A percentile compares a stretch with the other conserved stretches of the same genome.
phyloP scores from a whole-genome alignment of 2,329 filamentous ascomycete species.

The Sphaerulina vaccinii region DNA sequence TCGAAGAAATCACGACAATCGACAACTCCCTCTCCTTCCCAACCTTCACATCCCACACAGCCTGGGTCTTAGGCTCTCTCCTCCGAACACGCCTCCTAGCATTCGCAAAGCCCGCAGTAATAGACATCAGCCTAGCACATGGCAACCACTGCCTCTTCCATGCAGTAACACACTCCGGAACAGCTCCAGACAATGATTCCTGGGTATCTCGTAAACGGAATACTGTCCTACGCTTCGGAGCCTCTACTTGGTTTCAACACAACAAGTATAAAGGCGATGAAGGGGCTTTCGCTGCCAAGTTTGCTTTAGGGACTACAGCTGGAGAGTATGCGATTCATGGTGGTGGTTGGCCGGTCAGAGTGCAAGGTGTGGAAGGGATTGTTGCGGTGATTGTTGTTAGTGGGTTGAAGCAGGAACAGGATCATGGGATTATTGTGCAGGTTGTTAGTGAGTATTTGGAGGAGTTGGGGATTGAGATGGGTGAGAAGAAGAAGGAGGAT shows the following conservation, averaged over 20 bases:
- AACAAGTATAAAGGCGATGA: slow-evolving; percentile 67
- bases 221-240: slow-evolving; percentile 69
- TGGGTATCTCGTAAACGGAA: slow-evolving; percentile 68
- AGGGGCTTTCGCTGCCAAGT: slow-evolving; percentile 62
- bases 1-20: slow-evolving; percentile 42
- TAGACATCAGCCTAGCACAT: slow-evolving; percentile 64
- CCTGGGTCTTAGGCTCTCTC: slow-evolving; percentile 64
- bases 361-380: slow-evolving; percentile 71
- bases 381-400: slow-evolving; percentile 74
- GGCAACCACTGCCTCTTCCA: slow-evolving; percentile 61
- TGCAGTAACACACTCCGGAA: slow-evolving; percentile 63
- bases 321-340: slow-evolving; percentile 74
- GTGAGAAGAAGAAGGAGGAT: slow-evolving; percentile 42
- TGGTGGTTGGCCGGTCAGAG: slow-evolving; percentile 70
- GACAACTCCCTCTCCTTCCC: slow-evolving; percentile 48
- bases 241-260: slow-evolving; percentile 68
- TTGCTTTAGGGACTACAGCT: slow-evolving; percentile 56
- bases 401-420: slow-evolving; percentile 72
- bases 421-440: slow-evolving; percentile 74
- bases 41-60: slow-evolving; percentile 63
- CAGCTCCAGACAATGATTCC: slow-evolving; percentile 58
- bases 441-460: slow-evolving; percentile 57
- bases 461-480: slow-evolving; percentile 34
- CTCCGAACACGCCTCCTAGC: slow-evolving; percentile 63
- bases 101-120: slow-evolving; percentile 56